Evolutionary conservation across 345 rosid genomes (phyloP).

Genomic region (Corymbia maculata): DNA sequence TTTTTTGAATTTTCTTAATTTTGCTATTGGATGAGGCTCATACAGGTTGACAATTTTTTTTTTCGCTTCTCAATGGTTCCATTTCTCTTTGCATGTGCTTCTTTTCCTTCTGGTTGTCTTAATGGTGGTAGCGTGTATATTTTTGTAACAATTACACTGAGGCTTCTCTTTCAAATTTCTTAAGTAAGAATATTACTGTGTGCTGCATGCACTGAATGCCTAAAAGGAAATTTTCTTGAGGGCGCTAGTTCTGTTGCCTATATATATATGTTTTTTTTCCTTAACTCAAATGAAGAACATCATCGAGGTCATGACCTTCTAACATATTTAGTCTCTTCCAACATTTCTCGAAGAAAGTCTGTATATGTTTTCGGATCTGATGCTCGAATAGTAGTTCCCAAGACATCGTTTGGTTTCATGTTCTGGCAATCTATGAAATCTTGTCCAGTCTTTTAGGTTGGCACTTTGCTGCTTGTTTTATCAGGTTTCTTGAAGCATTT

Average conservation of each 20-base stretch:
- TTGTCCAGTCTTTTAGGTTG: neutral
- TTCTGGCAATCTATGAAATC: neutral
- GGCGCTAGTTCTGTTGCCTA: neutral
- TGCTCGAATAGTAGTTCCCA: neutral
- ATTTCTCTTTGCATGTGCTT: neutral
- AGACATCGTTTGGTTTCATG: neutral
- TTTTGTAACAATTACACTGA: neutral
- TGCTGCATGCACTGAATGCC: neutral
- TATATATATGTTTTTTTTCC: neutral
- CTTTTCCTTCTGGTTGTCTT: neutral
- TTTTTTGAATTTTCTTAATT: neutral
- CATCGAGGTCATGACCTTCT: neutral
- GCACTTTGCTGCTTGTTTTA: neutral
- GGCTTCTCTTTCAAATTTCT: neutral
- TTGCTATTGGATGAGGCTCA: neutral
- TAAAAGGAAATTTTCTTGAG: neutral
- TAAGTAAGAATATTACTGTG: neutral
- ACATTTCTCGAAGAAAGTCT: neutral
- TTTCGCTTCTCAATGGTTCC: neutral
- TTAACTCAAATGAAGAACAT: neutral
- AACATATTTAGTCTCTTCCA: neutral
- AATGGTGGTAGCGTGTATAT: neutral
- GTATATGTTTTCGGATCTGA: neutral
- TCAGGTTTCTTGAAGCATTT: neutral
- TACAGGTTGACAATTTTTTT: neutral